Conservation (phyloP, 2,329 filamentous ascomycete species). For the Cryoendolithus antarcticus region DNA sequence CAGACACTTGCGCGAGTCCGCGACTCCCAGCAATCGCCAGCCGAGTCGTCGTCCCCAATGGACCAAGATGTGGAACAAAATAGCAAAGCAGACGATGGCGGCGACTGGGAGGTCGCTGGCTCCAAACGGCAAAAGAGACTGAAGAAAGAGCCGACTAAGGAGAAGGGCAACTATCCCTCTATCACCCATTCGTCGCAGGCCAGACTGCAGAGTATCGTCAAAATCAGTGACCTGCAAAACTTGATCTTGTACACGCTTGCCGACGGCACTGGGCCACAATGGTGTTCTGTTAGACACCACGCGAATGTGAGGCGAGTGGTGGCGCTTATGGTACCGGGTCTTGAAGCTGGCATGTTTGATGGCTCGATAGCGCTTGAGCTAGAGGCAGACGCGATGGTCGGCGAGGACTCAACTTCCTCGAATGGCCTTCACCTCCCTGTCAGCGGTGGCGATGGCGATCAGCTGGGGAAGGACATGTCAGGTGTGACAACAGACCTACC, state of each 20-base stretch:
- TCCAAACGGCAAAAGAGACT: constrained; percentile 13
- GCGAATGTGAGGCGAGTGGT: constrained; percentile 60
- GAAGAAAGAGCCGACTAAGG: constrained; percentile 20
- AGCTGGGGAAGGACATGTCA: too few relatives aligned
- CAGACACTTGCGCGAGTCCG: constrained; percentile 16
- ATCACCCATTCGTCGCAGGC: constrained; percentile 42
- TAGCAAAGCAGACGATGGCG: constrained; percentile 5
- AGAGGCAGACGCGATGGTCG: not conserved
- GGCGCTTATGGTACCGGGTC: constrained; percentile 77
- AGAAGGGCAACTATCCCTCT: constrained; percentile 38
- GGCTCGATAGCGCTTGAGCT: constrained; percentile 31
- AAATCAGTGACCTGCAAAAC: constrained; percentile 45
- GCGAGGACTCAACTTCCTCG: too few relatives aligned
- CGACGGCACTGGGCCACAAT: constrained; percentile 50
- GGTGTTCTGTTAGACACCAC: constrained; percentile 48
- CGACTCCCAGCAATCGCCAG: constrained; percentile 4
- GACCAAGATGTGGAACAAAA: constrained; percentile 1
- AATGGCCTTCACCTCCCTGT: too few relatives aligned
- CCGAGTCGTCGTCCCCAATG: constrained; percentile 1
- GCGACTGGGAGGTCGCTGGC: constrained; percentile 18
- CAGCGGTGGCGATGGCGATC: too few relatives aligned
- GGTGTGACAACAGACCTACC: too few relatives aligned
- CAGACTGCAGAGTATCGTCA: constrained; percentile 43
- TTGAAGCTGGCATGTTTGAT: constrained; percentile 85
- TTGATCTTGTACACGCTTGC: constrained; percentile 49